Base-by-base conservation (phyloP, 805 yeast species). In the Wickerhamiella domercqiae region DNA sequence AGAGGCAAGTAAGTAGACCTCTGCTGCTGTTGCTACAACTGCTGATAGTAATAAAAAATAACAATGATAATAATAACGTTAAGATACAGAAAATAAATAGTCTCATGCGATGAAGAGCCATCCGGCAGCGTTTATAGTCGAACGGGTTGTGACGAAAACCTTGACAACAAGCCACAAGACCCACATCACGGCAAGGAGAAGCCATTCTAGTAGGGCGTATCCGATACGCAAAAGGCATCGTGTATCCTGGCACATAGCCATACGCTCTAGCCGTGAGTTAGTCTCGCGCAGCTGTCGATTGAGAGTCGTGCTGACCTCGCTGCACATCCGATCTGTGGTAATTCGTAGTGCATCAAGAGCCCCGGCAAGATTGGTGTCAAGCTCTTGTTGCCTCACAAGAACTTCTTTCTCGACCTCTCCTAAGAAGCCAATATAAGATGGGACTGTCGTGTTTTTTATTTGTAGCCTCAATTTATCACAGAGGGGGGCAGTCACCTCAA, bases 281-380 rank as follows among this genome's bases (percentile, higher is more conserved):
- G 45, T 32, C 21, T 48, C 49, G 28, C 54, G 46, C 31, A 50
- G 41, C 34, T 43, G 44, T n/a, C 46, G 41, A 44, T 45, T 49
- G 22, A 50, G 46, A 4, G 47, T 46, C 9, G 52, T 47, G 41
- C 45, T 46, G 29, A 50, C 51, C 36, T 49, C 53, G 37, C 51
- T 40, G 22, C 47, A 46, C 39, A 49, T 43, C 18, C 50, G 42
- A 28, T 50, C 54, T n/a, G 52, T 43, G 18, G 47, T 36, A 6
- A 45, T 44, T 2, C 52, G 47, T 28, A 50, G 36, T 4, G 35
- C 35, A 22, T 47, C 52, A 5, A 47, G 41, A 4, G 46, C 34
- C 7, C 38, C 22, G n/a, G 48, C 51, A 7, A 49, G 25, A 16
- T 34, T 39, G 4, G 39, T 30, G 22, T 50, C 53, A 15, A 50